These are phyloP conservation scores for Dryas octopetala DNA, from an alignment of 306 rosid genomes.

Conservation along the genomic window DNA sequence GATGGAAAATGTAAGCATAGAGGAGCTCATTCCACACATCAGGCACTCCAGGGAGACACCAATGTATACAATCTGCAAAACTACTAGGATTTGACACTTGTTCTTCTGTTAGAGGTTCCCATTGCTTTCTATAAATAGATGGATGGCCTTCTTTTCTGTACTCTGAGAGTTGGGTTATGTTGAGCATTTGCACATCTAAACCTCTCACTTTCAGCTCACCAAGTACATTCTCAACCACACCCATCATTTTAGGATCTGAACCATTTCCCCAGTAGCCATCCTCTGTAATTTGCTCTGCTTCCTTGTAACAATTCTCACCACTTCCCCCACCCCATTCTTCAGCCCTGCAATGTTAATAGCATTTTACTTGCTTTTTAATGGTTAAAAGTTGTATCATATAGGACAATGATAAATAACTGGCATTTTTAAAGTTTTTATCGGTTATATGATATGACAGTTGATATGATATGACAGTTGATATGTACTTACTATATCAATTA, in stretches of 20 bases:
- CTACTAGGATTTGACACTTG: constrained; percentile 54
- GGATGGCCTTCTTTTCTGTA: constrained; percentile 89
- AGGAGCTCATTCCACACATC: constrained; percentile 91
- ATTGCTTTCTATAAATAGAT: constrained; percentile 70
- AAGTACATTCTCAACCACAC: constrained; percentile 53
- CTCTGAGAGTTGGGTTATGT: constrained; percentile 82
- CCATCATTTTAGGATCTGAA: constrained; percentile 62
- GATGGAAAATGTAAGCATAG: constrained; percentile 56
- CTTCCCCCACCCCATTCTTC: constrained; percentile 64
- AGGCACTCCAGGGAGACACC: constrained; percentile 93
- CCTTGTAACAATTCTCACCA: constrained; percentile 65
- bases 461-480: not conserved
- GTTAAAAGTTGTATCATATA: not conserved
- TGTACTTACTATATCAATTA: not conserved
- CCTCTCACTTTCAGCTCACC: constrained; percentile 57
- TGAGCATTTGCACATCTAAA: constrained; percentile 54
- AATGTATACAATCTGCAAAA: constrained; percentile 85
- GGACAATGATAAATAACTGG: no score
- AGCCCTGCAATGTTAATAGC: constrained; percentile 41
- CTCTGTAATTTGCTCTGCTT: constrained; percentile 42
- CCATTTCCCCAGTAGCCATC: constrained; percentile 66
- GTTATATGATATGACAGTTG: no score
- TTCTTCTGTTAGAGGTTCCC: constrained; percentile 59
- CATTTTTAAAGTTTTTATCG: not conserved
- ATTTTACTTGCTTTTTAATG: not conserved